Evolutionary conservation across 495 filamentous ascomycete species (phyloP), one percentile per base, ranked within the genome.

Genomic region (Oidiodendron maius): DNA sequence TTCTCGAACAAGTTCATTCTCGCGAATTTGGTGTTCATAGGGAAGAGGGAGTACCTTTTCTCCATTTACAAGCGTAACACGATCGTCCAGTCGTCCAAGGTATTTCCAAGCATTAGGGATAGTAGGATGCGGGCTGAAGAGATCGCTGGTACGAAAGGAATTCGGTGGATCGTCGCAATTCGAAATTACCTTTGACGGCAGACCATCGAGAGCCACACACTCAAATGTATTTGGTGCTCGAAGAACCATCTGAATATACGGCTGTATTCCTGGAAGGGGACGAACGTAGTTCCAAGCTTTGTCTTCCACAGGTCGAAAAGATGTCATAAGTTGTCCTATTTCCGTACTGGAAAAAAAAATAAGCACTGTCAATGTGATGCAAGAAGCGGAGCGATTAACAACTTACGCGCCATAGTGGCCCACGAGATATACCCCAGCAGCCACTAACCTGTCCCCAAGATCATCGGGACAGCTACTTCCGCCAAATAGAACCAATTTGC

Each of bases 31-130:
- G 1, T 77, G 75, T 57, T 87, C 84, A 39, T 83, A 77, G 0
- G 70, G 62, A 3, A 84, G 52, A 0, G 84, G 82, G n/a, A 83
- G 64, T 0, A 85, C 72, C 48, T 89, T 89, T 55, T 87, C 82
- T 0, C 84, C 84, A 47, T 79, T 88, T 4, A 75, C 56, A 6
- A 88, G 70, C 0, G 76, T 81, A 12, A 88, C 70, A 1, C 73
- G 67, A 52, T 85, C 81, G 46, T 89, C 85, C 2, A 76, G 56
- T 4, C 84, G 70, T 3, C 69, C 72, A 16, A 77, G 57, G 46
- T 83, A 86, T 52, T 83, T 86, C 77, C 81, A 89, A 3, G 74
- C 70, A 48, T 74, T 65, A 1, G 71, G 62, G 15, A 79, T 72
- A 5, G 70, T 73, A 0, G 81, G 76, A 44, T 86, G 83, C 17